Percentiles rank a stretch among this genome's conserved stretches.
Evolutionary conservation across 805 yeast species (phyloP).

Genomic region (Diddensiella caesifluorescens): DNA sequence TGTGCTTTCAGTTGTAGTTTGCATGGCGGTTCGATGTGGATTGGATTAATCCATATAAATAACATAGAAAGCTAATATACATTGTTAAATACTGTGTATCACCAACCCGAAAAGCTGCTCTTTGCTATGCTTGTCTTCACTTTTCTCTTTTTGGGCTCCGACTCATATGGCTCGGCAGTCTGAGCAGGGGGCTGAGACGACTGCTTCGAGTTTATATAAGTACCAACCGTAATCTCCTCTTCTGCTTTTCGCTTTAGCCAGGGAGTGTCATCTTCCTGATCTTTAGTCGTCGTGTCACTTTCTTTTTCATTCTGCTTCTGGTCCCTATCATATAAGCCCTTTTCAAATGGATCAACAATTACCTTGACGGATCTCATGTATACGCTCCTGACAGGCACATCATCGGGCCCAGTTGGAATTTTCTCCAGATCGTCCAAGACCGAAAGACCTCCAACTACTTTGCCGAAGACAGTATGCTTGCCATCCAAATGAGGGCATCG

Average conservation of each 20-base stretch:
- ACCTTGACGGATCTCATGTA: slow-evolving; percentile 30
- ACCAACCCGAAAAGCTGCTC: slow-evolving; percentile 25
- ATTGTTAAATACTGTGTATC: neutral
- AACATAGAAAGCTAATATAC: neutral
- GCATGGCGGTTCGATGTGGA: no score
- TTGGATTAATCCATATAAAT: no score
- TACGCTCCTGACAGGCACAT: slow-evolving; percentile 43
- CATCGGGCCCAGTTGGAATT: slow-evolving; percentile 40
- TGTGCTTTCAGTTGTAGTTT: no score
- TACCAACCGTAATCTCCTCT: slow-evolving; percentile 6
- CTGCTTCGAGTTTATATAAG: neutral
- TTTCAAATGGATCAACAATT: slow-evolving; percentile 22
- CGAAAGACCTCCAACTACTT: slow-evolving; percentile 37
- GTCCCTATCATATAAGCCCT: slow-evolving; percentile 6
- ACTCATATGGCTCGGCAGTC: slow-evolving; percentile 3
- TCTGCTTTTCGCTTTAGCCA: slow-evolving; percentile 18
- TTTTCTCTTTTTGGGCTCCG: slow-evolving; percentile 13
- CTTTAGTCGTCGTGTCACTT: slow-evolving; percentile 4
- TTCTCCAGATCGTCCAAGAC: slow-evolving; percentile 56
- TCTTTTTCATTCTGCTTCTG: slow-evolving; percentile 2
- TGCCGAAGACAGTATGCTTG: slow-evolving; percentile 74
- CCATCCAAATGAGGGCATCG: slow-evolving; percentile 71
- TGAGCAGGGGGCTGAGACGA: neutral
- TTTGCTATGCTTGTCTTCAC: slow-evolving; percentile 17
- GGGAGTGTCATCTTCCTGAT: slow-evolving; percentile 20